Conservation (phyloP, 495 filamentous ascomycete species). For the Letharia lupina region DNA sequence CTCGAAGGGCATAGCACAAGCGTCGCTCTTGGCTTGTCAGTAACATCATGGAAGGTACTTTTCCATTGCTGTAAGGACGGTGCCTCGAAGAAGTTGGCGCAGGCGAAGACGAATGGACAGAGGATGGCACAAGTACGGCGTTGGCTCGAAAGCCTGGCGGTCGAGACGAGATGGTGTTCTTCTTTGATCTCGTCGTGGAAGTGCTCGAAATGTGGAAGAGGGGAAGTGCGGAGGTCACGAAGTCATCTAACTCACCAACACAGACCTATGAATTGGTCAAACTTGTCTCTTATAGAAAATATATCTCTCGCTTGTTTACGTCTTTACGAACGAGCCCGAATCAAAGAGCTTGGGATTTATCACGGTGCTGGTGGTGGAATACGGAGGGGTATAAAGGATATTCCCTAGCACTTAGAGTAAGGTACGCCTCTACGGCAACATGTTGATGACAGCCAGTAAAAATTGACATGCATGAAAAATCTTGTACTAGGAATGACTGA, state of each 20-base stretch:
- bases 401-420: not conserved
- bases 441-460: not conserved
- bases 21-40: slow-evolving; percentile 47
- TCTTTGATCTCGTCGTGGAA: not conserved
- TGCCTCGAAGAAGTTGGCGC: not conserved
- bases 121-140: not conserved
- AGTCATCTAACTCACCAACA: not conserved
- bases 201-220: not conserved
- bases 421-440: not conserved
- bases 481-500: not conserved
- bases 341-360: not conserved
- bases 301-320: not conserved
- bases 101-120: not conserved
- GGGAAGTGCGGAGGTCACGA: not conserved
- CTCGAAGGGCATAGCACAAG: slow-evolving; percentile 65
- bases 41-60: slow-evolving; percentile 14
- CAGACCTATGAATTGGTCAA: not conserved
- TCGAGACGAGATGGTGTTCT: not conserved
- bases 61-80: slow-evolving; percentile 5
- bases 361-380: too few relatives aligned
- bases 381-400: not conserved
- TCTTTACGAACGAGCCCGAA: not conserved
- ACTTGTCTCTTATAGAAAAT: not conserved
- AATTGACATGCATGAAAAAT: not conserved
- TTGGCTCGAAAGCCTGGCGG: not conserved